These are phyloP conservation scores for Myriangium duriaei DNA, from an alignment of 2,329 filamentous ascomycete species.

Conservation along the genomic window DNA sequence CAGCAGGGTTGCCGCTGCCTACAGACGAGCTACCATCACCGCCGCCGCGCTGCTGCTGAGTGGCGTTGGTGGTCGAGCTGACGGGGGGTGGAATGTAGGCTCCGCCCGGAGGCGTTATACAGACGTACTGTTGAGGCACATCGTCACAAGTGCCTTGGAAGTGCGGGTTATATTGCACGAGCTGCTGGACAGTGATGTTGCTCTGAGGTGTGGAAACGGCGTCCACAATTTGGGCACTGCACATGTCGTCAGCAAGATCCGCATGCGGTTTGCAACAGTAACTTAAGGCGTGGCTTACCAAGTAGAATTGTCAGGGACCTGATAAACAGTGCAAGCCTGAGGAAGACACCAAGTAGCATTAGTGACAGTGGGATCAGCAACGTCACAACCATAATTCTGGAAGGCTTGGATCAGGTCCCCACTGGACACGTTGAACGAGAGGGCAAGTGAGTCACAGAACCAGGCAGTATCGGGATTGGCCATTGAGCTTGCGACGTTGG, in stretches of 20 bases:
- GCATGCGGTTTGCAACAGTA: too few species aligned
- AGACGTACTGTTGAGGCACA: background rate
- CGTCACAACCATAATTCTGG: background rate
- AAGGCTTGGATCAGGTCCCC: background rate
- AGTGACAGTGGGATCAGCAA: background rate
- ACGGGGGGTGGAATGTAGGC: background rate
- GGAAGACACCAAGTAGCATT: background rate
- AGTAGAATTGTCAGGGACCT: background rate
- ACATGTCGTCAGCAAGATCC: too few species aligned
- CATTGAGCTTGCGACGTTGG: background rate
- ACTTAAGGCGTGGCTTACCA: too few species aligned
- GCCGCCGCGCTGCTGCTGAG: background rate
- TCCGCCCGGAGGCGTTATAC: background rate
- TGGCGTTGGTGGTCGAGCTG: background rate
- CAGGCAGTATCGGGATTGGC: background rate
- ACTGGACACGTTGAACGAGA: background rate
- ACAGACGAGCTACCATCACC: background rate
- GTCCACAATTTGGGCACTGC: background rate
- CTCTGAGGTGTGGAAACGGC: background rate
- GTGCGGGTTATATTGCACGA: background rate
- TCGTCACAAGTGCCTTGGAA: background rate
- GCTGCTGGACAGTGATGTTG: background rate
- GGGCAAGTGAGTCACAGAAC: background rate
- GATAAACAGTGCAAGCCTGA: background rate
- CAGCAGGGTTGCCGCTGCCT: background rate